Base-by-base conservation (phyloP, 345 rosid genomes). In the Gossypium rotundifolium region DNA sequence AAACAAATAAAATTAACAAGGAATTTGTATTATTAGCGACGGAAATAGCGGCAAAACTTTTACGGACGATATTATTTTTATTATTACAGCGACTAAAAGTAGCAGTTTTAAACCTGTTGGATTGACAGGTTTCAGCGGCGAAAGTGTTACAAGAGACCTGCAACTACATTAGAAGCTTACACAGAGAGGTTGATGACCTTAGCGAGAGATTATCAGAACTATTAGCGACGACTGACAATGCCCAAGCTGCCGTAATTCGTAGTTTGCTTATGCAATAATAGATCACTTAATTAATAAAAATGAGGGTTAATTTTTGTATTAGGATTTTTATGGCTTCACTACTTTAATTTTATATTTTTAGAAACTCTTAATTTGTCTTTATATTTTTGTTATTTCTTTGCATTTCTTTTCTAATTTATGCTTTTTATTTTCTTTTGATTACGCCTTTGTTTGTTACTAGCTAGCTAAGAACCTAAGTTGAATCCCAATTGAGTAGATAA, bases 61-160 rank as follows among this genome's bases (percentile, higher is more conserved):
- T 33, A 33, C 7, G 1, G 40, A 33, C 40, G 40, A 1, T 33
- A 33, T 33, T 33, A 33, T 33, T 33, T 1, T 33, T 33, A 4
- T 33, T 33, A 33, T 33, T 5, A 1, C 7, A 33, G 7, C 7
- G 7, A 33, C 40, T 5, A 5, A 33, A 5, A 33, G 7, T 33
- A 33, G 40, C 40, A 33, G 5, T 1, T 33, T 5, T 33, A 6
- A 33, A 33, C 7, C 40, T n/a, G 17, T 20, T 66, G 18, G 11
- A 55, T 9, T 55, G 9, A 2, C 78, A 91, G 97, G 97, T 82
- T 38, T 89, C 97, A 54, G 89, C 94, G 2, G 85, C 89, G 4
- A 87, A 84, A 73, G 91, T 88, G 33, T 77, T 91, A 66, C 97
- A 91, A 74, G 94, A 91, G 75, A 91, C 97, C 9, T 91, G 97